phyloP scores from a whole-genome alignment of 2,329 filamentous ascomycete species.

The Phialophora verrucosa region DNA sequence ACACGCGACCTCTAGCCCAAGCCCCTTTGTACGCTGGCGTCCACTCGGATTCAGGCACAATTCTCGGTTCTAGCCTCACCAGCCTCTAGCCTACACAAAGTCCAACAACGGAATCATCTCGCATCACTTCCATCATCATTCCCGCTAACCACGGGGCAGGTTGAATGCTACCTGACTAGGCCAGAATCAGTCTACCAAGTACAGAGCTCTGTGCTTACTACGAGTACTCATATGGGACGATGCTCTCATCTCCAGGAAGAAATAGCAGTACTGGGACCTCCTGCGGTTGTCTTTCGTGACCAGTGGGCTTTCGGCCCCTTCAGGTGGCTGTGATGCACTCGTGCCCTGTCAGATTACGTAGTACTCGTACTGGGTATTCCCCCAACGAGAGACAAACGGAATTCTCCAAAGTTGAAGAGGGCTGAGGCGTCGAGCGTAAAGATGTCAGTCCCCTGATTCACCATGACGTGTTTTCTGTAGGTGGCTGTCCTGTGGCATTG shows the following conservation, averaged over 20 bases:
- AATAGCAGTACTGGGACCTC: background rate
- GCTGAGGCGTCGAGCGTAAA: background rate
- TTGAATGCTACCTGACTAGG: constrained; percentile 11
- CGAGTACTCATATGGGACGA: background rate
- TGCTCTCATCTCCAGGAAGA: background rate
- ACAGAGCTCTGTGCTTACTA: background rate
- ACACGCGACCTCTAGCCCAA: constrained; percentile 9
- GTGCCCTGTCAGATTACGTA: background rate
- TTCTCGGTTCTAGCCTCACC: constrained; percentile 16
- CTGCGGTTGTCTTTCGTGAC: background rate
- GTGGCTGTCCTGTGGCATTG: background rate
- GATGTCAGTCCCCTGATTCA: background rate
- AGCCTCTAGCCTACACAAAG: background rate
- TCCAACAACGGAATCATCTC: background rate
- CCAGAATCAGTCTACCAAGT: background rate
- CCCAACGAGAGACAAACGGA: background rate
- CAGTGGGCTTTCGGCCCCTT: background rate
- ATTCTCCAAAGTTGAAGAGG: background rate
- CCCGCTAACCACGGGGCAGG: background rate
- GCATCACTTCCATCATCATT: constrained; percentile 6
- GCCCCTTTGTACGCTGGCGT: constrained; percentile 1
- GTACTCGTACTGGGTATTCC: too few relatives aligned
- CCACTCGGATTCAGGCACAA: constrained; percentile 11
- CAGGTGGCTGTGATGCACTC: background rate
- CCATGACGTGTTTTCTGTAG: background rate